Conservation (phyloP, 306 rosid species). For the Cicer pinnatifidum region DNA sequence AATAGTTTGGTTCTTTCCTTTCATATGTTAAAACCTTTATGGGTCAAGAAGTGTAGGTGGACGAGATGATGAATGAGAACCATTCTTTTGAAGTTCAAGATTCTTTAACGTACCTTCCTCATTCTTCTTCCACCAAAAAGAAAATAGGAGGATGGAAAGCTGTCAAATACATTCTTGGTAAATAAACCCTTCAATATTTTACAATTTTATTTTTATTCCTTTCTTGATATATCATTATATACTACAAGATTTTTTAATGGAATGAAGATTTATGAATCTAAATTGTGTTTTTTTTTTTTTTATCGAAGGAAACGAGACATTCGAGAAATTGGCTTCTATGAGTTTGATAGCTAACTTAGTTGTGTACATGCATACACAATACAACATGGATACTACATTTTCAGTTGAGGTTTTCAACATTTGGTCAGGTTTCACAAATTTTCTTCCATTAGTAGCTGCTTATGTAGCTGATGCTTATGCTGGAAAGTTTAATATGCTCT, state of each 20-base stretch:
- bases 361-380: constrained; percentile 60
- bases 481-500: constrained; percentile 59
- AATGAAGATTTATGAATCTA: background rate
- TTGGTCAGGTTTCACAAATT: constrained; percentile 64
- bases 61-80: constrained; percentile 31
- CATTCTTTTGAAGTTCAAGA: constrained; percentile 33
- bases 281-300: constrained; percentile 11
- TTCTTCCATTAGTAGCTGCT: constrained; percentile 63
- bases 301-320: constrained; percentile 64
- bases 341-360: constrained; percentile 61
- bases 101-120: constrained; percentile 35
- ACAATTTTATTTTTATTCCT: background rate
- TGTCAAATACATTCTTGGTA: constrained; percentile 55
- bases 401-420: constrained; percentile 59
- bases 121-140: constrained; percentile 33
- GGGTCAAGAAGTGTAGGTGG: background rate
- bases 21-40: background rate
- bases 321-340: constrained; percentile 77
- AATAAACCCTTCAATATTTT: constrained; percentile 21
- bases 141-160: constrained; percentile 63
- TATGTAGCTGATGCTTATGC: constrained; percentile 58
- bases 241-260: background rate
- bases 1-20: constrained; percentile 50
- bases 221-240: constrained; percentile 18
- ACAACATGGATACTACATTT: constrained; percentile 54